phyloP scores from a whole-genome alignment of 1,284 basidiomycete species.

The Sporisorium iseilematis-ciliati region DNA sequence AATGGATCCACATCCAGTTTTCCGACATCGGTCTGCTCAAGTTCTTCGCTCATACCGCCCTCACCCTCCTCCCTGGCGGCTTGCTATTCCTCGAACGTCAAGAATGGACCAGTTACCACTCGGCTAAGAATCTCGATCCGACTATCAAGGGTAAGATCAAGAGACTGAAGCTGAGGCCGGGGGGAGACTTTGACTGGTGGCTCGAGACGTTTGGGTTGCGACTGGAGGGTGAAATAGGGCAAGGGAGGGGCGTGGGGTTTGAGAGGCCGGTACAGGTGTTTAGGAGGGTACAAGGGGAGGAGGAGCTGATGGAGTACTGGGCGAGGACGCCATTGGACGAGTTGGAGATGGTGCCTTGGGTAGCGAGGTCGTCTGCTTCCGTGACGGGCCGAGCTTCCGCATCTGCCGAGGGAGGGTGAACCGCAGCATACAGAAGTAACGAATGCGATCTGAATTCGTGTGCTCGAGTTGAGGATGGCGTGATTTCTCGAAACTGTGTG shows the following conservation, averaged over 20 bases:
- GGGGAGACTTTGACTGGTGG: conserved; percentile 39
- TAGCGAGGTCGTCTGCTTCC: conserved; percentile 6
- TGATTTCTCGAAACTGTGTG: too few relatives aligned
- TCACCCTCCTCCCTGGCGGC: conserved; percentile 15
- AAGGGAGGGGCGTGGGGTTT: conserved; percentile 26
- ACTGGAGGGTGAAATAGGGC: conserved; percentile 11
- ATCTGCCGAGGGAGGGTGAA: too few relatives aligned
- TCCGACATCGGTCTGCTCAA: conserved; percentile 25
- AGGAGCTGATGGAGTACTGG: conserved; percentile 2
- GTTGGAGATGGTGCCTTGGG: conserved; percentile 13
- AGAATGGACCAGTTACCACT: conserved; percentile 40
- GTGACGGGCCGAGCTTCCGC: background rate
- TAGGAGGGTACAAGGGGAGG: conserved; percentile 1
- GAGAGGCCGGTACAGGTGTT: conserved; percentile 33
- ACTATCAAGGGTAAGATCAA: conserved; percentile 27
- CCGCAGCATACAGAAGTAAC: too few relatives aligned
- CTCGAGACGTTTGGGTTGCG: conserved; percentile 21
- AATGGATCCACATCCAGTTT: conserved; percentile 52
- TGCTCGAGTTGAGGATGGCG: too few relatives aligned
- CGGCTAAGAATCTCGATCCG: conserved; percentile 17
- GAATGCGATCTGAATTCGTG: too few relatives aligned
- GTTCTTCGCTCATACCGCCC: conserved; percentile 29
- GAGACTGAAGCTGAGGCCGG: conserved; percentile 30
- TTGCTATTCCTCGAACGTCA: conserved; percentile 35
- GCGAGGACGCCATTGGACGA: background rate